Conservation (phyloP, 2,329 filamentous ascomycete genomes). For the Alternaria arbusti region DNA sequence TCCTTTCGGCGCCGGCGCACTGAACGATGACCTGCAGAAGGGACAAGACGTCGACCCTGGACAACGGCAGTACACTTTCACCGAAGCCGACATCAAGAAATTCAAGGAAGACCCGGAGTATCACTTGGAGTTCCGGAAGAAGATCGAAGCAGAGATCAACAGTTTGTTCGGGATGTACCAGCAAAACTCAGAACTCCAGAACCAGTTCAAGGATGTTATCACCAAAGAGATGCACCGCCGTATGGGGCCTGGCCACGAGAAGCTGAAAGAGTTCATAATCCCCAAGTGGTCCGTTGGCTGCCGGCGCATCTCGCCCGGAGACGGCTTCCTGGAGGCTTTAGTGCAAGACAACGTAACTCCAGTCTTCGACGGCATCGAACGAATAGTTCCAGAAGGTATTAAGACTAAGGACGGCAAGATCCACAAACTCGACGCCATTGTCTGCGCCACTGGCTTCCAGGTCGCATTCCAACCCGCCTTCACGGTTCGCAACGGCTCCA, state of each 20-base stretch:
- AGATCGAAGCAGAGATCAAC: slow-evolving; percentile 59
- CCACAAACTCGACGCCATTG: slow-evolving; percentile 41
- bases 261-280: slow-evolving; percentile 54
- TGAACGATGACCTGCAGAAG: slow-evolving; percentile 42
- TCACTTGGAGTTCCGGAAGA: slow-evolving; percentile 57
- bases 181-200: slow-evolving; percentile 54
- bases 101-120: slow-evolving; percentile 65
- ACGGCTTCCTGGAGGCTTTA: slow-evolving; percentile 42
- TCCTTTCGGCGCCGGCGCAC: slow-evolving; percentile 46
- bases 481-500: slow-evolving; percentile 48
- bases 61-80: slow-evolving; percentile 53
- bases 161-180: slow-evolving; percentile 60
- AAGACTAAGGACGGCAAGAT: slow-evolving; percentile 36
- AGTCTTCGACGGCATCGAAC: slow-evolving; percentile 36
- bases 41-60: slow-evolving; percentile 49
- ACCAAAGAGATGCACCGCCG: slow-evolving; percentile 52
- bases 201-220: slow-evolving; percentile 50
- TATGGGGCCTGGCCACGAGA: slow-evolving; percentile 49
- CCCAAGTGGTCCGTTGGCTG: slow-evolving; percentile 56
- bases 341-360: slow-evolving; percentile 38
- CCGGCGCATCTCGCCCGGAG: slow-evolving; percentile 40
- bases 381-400: slow-evolving; percentile 47
- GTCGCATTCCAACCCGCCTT: slow-evolving; percentile 54
- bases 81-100: slow-evolving; percentile 61
- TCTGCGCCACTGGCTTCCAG: slow-evolving; percentile 44